These are phyloP conservation scores for Rhizophora apiculata DNA, from an alignment of 345 rosid species.

Conservation along the genomic window DNA sequence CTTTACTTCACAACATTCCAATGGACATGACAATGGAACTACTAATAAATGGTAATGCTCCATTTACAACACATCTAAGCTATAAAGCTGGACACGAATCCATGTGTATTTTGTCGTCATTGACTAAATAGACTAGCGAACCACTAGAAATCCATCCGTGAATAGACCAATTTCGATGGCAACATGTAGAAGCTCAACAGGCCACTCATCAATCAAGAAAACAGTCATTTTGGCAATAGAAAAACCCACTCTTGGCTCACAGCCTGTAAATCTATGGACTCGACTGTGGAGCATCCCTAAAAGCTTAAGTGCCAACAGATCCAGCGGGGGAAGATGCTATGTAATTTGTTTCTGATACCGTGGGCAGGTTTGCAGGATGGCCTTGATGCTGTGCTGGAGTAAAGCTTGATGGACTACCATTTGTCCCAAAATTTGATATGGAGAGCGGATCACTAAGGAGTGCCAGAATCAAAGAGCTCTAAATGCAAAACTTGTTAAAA, in stretches of 20 bases:
- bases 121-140: neutral
- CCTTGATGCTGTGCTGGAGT: slow-evolving; percentile 48
- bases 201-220: neutral
- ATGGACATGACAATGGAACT: too few relatives aligned
- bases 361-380: slow-evolving; percentile 44
- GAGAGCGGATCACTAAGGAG: neutral
- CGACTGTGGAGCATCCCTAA: slow-evolving; percentile 66
- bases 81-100: too few relatives aligned
- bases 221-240: neutral
- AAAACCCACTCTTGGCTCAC: neutral
- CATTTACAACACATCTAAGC: too few relatives aligned
- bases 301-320: slow-evolving; percentile 85
- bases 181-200: too few relatives aligned
- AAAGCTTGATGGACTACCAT: slow-evolving; percentile 73
- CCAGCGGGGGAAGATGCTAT: slow-evolving; percentile 85
- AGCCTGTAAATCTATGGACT: slow-evolving; percentile 71
- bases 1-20: too few relatives aligned
- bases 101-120: neutral
- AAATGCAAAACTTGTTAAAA: neutral
- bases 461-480: too few relatives aligned
- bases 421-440: slow-evolving; percentile 35
- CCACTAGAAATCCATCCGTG: neutral
- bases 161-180: neutral
- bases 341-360: slow-evolving; percentile 78
- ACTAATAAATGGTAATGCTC: too few relatives aligned